phyloP scores from a whole-genome alignment of 164 flowering plant species.

The Magnolia sinica region DNA sequence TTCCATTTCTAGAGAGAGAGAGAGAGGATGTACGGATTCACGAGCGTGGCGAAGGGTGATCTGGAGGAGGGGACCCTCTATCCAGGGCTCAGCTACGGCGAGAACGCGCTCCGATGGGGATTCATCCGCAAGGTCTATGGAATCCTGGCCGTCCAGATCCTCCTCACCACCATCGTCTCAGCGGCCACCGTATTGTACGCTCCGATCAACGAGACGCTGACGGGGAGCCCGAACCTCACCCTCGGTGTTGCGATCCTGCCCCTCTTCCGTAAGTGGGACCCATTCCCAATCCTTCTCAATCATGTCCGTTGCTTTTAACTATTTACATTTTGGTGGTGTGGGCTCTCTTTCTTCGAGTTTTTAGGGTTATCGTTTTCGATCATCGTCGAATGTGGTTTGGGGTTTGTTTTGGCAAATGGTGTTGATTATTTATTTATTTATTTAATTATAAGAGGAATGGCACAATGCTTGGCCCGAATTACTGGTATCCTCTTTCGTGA shows the following conservation, averaged over 20 bases:
- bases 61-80: conserved; percentile 66
- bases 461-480: too few species aligned
- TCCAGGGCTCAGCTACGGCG: conserved; percentile 76
- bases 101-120: conserved; percentile 93
- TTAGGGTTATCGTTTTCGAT: background rate
- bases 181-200: conserved; percentile 56
- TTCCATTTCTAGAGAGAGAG: background rate
- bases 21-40: conserved; percentile 44
- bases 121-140: conserved; percentile 94
- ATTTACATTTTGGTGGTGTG: background rate
- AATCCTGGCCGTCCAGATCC: conserved; percentile 76
- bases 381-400: background rate
- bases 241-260: conserved; percentile 71
- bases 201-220: conserved; percentile 65
- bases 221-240: conserved; percentile 57
- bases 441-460: too few species aligned
- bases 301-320: background rate
- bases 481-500: background rate
- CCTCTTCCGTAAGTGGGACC: conserved; percentile 46
- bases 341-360: background rate
- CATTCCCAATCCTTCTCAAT: background rate
- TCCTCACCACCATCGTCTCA: conserved; percentile 80
- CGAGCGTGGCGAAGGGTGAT: conserved; percentile 43
- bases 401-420: background rate
- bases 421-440: too few species aligned